Base-by-base conservation (phyloP, 805 yeast genomes). In the Ogataea pini region DNA sequence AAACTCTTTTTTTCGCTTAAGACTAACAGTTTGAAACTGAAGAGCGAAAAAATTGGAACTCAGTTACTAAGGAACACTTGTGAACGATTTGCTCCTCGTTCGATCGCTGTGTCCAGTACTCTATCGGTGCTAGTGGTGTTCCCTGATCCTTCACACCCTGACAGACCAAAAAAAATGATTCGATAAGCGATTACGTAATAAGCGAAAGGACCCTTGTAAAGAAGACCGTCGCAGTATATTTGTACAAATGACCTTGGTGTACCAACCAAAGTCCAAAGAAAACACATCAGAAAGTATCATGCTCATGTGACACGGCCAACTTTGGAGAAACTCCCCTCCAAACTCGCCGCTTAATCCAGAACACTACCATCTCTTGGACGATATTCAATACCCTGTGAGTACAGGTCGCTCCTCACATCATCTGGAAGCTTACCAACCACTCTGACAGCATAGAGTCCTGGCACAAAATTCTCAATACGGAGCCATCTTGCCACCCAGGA, bases 401-500 rank as follows among this genome's bases (percentile, higher is more conserved):
- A 84, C 61, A 94, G 72, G 46, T 84, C 86, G 36, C 79, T 82
- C 7, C 86, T 78, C 31, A 89, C 82, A 55, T 92, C 97, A 7
- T 86, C 88, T 1, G 98, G 97, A 42, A 94, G 72, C 59, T 89
- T 83, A 29, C 99, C 99, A 57, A 83, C 85, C 6, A 94, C 92
- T 62, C 92, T 88, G 25, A 91, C 96, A 1, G 99, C 99, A 59
- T 94, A 90, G 58, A 92, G 66, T 0, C 98, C 99, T 0, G 95
- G 87, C 18, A 82, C 84, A 64, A 89, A 89, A 14, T 88, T 85
- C 61, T 89, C 96, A 27, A 92, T 85, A 67, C 97, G 81, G 48
- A 92, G 73, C 99, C 99, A 92, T 63, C 87, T 82, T 13, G 97
- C 97, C 33, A 89, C 97, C 99, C 99, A 92, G 1, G 97, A 89